Conservation (phyloP, 177 flowering plant genomes). For the Vitis hybrid region DNA sequence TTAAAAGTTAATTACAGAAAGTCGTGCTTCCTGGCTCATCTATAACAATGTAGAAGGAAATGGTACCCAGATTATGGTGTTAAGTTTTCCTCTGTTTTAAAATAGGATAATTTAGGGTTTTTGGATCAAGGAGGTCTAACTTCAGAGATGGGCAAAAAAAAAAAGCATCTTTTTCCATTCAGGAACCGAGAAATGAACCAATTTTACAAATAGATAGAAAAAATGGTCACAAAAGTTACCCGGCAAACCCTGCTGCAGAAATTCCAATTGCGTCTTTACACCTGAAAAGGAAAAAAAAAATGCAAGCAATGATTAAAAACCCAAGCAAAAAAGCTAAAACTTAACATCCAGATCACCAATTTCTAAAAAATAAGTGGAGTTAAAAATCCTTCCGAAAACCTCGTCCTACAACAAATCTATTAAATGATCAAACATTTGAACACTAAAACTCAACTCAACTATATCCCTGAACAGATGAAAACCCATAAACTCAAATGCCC, state of each 20-base stretch:
- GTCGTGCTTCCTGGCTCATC: no score
- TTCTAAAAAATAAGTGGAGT: not conserved
- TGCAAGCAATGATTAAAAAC: not conserved
- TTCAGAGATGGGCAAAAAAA: not conserved
- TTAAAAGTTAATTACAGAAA: no score
- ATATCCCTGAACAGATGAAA: not conserved
- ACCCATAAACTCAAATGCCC: not conserved
- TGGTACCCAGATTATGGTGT: no score
- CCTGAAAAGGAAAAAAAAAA: slow-evolving; percentile 38
- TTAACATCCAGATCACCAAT: not conserved
- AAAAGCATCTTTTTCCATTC: not conserved
- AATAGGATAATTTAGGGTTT: no score
- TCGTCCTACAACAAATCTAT: no score
- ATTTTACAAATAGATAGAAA: not conserved
- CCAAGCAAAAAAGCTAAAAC: not conserved
- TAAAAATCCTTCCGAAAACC: no score
- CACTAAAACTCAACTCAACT: not conserved
- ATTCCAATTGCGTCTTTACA: slow-evolving; percentile 80
- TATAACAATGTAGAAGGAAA: no score
- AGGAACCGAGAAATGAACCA: not conserved
- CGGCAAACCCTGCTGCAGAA: slow-evolving; percentile 87
- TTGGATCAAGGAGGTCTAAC: no score
- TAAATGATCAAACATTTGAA: no score
- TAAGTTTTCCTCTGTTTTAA: no score
- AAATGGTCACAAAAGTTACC: slow-evolving; percentile 40